A percentile compares a stretch with the other conserved stretches of the same genome.
phyloP scores from a whole-genome alignment of 768 basidiomycete species.

The Phlebiopsis flavidoalba region DNA sequence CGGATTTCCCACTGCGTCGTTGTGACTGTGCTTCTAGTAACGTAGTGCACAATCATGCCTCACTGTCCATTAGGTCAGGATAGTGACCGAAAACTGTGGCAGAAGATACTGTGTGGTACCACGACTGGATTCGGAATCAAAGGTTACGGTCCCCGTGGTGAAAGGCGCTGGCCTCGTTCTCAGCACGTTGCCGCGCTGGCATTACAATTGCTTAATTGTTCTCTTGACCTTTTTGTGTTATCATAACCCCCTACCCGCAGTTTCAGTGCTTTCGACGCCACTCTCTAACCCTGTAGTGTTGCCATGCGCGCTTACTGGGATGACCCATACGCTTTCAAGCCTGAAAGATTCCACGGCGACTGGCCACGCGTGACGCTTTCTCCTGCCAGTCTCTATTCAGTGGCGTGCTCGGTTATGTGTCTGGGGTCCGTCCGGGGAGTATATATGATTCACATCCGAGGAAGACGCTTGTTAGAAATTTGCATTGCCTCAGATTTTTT shows the following conservation, averaged over 20 bases:
- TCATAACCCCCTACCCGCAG: no score
- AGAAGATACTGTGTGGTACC: slow-evolving; percentile 23
- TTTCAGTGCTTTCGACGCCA: no score
- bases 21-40: slow-evolving; percentile 12
- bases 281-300: no score
- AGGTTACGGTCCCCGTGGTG: slow-evolving; percentile 21
- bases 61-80: not conserved
- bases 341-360: slow-evolving; percentile 42
- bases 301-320: slow-evolving; percentile 28
- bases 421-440: slow-evolving; percentile 4
- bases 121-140: slow-evolving; percentile 21
- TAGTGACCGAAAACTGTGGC: slow-evolving; percentile 23
- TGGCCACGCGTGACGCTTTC: slow-evolving; percentile 54
- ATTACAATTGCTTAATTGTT: no score
- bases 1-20: slow-evolving; percentile 28
- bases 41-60: not conserved
- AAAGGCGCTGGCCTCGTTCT: slow-evolving; percentile 20
- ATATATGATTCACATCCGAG: not conserved
- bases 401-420: slow-evolving; percentile 36
- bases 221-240: no score
- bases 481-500: slow-evolving; percentile 28
- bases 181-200: slow-evolving; percentile 5
- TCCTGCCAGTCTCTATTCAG: slow-evolving; percentile 43
- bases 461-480: slow-evolving; percentile 11
- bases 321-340: slow-evolving; percentile 32